These are phyloP conservation scores for Millerozyma acaciae DNA, from an alignment of 805 yeast species.

Conservation along the genomic window DNA sequence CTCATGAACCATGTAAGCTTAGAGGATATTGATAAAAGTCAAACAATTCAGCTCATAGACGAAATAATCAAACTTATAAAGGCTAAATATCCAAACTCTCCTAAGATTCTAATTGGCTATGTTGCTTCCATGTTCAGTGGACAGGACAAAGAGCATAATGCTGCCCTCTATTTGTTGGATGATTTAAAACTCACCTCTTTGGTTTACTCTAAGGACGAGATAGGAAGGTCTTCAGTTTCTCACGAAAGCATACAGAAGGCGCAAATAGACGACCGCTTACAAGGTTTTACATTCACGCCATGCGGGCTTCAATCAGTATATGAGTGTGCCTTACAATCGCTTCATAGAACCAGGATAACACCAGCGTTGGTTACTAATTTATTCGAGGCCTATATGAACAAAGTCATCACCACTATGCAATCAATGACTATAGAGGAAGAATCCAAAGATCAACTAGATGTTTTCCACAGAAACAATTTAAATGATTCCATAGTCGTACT, in stretches of 20 bases:
- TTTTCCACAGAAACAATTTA: constrained; percentile 11
- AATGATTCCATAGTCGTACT: constrained; percentile 17
- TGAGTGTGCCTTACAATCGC: constrained; percentile 16
- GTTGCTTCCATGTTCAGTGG: constrained; percentile 25
- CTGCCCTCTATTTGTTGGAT: constrained; percentile 20
- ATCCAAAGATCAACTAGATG: constrained; percentile 2
- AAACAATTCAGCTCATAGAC: constrained; percentile 19
- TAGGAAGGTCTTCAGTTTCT: constrained; percentile 9
- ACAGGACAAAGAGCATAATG: constrained; percentile 3
- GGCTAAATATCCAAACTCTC: constrained; percentile 25
- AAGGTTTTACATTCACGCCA: constrained; percentile 18
- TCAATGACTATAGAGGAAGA: too few species aligned
- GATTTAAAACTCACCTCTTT: constrained; percentile 24
- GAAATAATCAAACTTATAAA: constrained; percentile 32
- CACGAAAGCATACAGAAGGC: constrained; percentile 23
- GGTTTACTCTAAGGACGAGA: constrained; percentile 18
- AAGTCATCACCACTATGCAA: constrained; percentile 2
- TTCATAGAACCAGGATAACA: constrained; percentile 10
- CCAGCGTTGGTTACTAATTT: constrained; percentile 16
- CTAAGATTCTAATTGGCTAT: constrained; percentile 36
- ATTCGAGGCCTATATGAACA: constrained; percentile 18
- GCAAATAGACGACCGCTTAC: constrained; percentile 24
- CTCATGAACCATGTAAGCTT: constrained; percentile 30
- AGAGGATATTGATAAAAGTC: constrained; percentile 12
- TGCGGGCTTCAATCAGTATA: constrained; percentile 22